Percentiles rank a stretch among this genome's conserved stretches.
phyloP scores from a whole-genome alignment of 164 flowering plant species.

The Magnolia officinalis region DNA sequence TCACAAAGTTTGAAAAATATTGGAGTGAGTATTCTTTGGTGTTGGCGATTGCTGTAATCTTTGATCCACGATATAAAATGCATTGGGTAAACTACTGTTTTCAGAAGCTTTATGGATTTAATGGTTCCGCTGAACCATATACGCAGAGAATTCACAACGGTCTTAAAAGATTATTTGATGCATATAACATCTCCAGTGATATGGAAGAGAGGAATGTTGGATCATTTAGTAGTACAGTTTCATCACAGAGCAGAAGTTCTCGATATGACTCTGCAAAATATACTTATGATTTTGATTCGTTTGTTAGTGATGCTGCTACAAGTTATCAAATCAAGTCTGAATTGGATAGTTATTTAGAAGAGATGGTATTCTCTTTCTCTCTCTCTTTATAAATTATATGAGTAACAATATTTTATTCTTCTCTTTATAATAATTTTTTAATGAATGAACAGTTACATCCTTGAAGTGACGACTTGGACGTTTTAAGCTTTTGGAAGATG shows the following conservation, averaged over 20 bases:
- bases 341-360: slow-evolving; percentile 38
- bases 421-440: too few relatives aligned
- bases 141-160: background rate
- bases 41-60: slow-evolving; percentile 56
- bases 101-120: slow-evolving; percentile 40
- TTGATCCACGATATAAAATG: slow-evolving; percentile 79
- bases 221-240: too few relatives aligned
- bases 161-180: background rate
- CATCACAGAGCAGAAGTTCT: background rate
- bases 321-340: slow-evolving; percentile 48
- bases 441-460: too few relatives aligned
- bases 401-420: too few relatives aligned
- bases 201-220: too few relatives aligned
- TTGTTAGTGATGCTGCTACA: slow-evolving; percentile 45
- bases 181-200: too few relatives aligned
- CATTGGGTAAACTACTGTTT: slow-evolving; percentile 70
- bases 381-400: too few relatives aligned
- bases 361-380: slow-evolving; percentile 30
- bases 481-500: slow-evolving; percentile 80
- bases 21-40: slow-evolving; percentile 63
- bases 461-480: slow-evolving; percentile 49
- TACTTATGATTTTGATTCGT: background rate
- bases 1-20: slow-evolving; percentile 54
- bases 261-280: background rate
- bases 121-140: slow-evolving; percentile 9